Evolutionary conservation across 75 land plant species (phyloP), one percentile per base, ranked within the genome.

Genomic region (Adiantum capillusveneris): DNA sequence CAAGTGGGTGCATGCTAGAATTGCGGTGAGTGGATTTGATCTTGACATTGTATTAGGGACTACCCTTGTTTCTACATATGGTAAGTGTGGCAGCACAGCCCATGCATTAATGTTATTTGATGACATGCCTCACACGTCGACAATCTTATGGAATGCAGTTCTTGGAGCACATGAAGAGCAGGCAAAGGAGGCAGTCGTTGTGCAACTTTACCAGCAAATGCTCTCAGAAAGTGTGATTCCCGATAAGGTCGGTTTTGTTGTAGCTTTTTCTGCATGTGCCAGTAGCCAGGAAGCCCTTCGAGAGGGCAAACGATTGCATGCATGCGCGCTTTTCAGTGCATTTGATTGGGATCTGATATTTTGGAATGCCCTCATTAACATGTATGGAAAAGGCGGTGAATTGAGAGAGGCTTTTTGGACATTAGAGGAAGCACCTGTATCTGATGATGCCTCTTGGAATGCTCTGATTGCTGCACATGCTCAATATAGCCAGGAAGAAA

Each of bases 181-280:
- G 30, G 66, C 39, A 16, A 16, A n/a, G 14, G 46, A 36, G 16
- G 31, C 21, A 24, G 50, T 25, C 1, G 66, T 46, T n/a, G 3
- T 66, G 20, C 16, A 25, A 61, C 63, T 66, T 7, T 61, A 62
- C 46, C 49, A 59, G 25, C 31, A 27, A 59, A 66, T 66, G 68
- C 19, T 26, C 11, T 24, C 31, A 2, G 42, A 41, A 34, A 45
- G 68, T 34, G 26, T 44, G 11, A 2, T 18, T 9, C 64, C 64
- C 13, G 29, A 66, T 31, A 31, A 58, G 19, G 65, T 59, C 1
- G 61, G 44, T 1, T 57, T 60, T 27, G 51, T 62, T 41, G 16
- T 29, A 28, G 30, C 42, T 13, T 29, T 66, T 14, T 29, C 21
- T 66, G 68, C 49, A n/a, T 66, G 68, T 21, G 22, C 50, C 12